Evolutionary conservation across 148 eudicot species (phyloP), one percentile per base, ranked within the genome.

Genomic region (Beta vulgaris): DNA sequence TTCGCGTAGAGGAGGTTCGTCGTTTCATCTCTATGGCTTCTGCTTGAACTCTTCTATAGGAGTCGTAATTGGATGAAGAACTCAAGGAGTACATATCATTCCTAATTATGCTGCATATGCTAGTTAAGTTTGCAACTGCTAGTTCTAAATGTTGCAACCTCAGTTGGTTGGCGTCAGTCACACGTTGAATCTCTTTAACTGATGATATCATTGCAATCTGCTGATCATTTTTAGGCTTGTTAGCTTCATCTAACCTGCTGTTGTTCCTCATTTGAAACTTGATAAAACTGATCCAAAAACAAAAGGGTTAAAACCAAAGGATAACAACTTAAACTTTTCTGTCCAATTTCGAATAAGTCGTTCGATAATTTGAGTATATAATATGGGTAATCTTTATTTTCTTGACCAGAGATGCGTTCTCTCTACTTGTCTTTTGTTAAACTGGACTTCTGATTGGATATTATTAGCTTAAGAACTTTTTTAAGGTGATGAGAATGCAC

Each of bases 81-180:
- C 63, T 35, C 44, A 72, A 28, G 32, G 76, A 63, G n/a, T 39
- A 16, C 36, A 64, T 55, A 6, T 80, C 86, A 8, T 66, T 53
- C 14, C 75, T 59, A 13, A 84, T 73, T 37, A 71, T 75, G 5
- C 14, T 71, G 73, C 84, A 84, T 31, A 81, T 78, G 62, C 43
- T 71, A 9, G 86, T 84, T 63, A 84, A 61, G 46, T 81, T 76
- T 1, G 80, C 79, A 43, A 84, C 61, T 6, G 86, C 80, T 2
- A 81, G 21, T 42, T 84, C 86, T 66, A 84, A 18, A 0, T 68
- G 75, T 40, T 75, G 84, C 11, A 84, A 68, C 35, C 77, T 81
- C 1, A 74, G 61, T 3, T 76, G 76, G 62, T 84, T 84, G 25
- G 82, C 75, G 62, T 84, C 72, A 0, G 80, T 76, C 53, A 73